Percentiles rank a stretch among this genome's conserved stretches.
Evolutionary conservation across 345 rosid species (phyloP).

Genomic region (Eucalyptus pauciflora): DNA sequence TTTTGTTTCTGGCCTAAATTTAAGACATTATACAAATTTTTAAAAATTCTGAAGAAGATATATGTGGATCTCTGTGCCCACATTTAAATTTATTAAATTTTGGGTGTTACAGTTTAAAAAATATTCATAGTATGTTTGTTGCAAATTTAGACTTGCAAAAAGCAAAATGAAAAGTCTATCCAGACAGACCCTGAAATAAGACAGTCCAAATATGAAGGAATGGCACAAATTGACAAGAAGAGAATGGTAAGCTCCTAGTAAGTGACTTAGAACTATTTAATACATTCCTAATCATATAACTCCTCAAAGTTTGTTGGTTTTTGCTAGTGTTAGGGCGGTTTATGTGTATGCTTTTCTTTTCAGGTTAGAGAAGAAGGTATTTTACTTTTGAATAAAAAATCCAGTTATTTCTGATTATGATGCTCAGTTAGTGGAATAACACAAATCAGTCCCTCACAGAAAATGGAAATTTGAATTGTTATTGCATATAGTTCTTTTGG

Average conservation of each 20-base stretch:
- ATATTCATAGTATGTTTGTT: not conserved
- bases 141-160: not conserved
- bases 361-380: not conserved
- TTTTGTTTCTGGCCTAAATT: not conserved
- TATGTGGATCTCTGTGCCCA: not conserved
- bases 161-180: not conserved
- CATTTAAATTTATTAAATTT: not conserved
- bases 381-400: not conserved
- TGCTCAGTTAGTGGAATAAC: not conserved
- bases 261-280: not conserved
- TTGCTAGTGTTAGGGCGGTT: not conserved
- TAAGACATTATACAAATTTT: not conserved
- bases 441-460: not conserved
- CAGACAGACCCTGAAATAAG: not conserved
- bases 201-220: not conserved
- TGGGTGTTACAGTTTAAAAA: not conserved
- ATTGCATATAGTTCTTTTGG: not conserved
- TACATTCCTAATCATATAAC: not conserved
- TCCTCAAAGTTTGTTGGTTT: not conserved
- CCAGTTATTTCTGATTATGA: not conserved
- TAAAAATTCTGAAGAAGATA: not conserved
- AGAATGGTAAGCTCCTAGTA: not conserved
- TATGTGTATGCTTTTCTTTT: not conserved
- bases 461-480: not conserved
- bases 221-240: not conserved